Evolutionary conservation across 345 rosid genomes (phyloP).

Genomic region (Abelmoschus esculentus): DNA sequence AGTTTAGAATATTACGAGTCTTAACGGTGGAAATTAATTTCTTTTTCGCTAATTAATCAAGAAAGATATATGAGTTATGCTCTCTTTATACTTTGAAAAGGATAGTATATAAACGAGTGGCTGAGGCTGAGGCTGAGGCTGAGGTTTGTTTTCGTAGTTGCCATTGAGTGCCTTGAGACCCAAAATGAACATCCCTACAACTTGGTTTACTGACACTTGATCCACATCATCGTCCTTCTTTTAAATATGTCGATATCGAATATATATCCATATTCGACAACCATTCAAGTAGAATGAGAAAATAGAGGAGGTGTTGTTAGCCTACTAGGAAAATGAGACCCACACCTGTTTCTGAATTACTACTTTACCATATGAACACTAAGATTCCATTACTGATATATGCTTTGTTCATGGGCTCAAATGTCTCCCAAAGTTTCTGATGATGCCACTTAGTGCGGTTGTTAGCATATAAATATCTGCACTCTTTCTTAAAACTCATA

Average conservation of each 20-base stretch:
- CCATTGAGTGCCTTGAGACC: neutral
- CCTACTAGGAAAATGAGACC: neutral
- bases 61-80: neutral
- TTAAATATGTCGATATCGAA: too few species aligned
- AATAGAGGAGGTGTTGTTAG: neutral
- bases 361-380: neutral
- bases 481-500: neutral
- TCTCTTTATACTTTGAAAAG: neutral
- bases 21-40: neutral
- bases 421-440: neutral
- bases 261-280: neutral
- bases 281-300: neutral
- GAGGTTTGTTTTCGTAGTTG: constrained; percentile 6
- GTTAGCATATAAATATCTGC: neutral
- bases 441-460: constrained; percentile 1
- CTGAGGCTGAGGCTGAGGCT: constrained; percentile 2
- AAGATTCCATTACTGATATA: neutral
- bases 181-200: neutral
- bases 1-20: neutral
- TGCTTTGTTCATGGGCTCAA: neutral
- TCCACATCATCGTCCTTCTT: neutral
- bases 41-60: neutral
- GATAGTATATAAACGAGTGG: neutral
- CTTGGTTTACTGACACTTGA: neutral
- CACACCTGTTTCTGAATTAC: neutral